Percentiles rank a stretch among this genome's conserved stretches.
Evolutionary conservation across 139 green algal species (phyloP).

Genomic region (Micractinium sp.): DNA sequence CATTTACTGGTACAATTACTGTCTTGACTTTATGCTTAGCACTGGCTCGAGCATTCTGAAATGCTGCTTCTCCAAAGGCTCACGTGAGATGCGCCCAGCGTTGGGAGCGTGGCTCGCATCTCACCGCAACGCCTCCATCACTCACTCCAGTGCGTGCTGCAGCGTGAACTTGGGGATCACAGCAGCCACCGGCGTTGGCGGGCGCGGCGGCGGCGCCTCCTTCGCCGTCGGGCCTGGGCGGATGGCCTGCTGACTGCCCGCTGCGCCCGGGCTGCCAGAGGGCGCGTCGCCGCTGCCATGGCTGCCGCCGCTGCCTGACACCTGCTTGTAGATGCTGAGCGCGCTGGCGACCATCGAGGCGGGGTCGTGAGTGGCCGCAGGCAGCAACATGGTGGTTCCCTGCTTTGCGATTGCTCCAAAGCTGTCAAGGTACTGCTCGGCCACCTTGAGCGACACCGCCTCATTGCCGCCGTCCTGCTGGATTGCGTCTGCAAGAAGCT

Average conservation of each 20-base stretch:
- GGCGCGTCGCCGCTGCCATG: neutral
- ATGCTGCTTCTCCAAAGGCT: neutral
- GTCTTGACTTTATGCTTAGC: neutral
- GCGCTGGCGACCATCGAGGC: constrained; percentile 80
- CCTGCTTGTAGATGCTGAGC: constrained; percentile 36
- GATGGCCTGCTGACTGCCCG: neutral
- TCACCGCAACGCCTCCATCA: too few relatives aligned
- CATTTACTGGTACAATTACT: too few relatives aligned
- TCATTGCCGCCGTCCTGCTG: constrained; percentile 61
- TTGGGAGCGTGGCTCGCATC: neutral
- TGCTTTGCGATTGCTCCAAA: constrained; percentile 91
- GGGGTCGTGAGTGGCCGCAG: constrained; percentile 69
- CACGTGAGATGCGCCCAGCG: too few relatives aligned
- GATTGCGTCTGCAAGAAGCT: constrained; percentile 68
- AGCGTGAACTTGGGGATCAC: neutral
- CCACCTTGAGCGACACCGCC: constrained; percentile 73
- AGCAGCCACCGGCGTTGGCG: neutral
- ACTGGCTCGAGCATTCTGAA: neutral
- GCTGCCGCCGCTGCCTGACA: neutral
- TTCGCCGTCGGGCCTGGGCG: neutral
- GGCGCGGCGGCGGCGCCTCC: neutral
- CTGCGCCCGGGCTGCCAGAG: neutral
- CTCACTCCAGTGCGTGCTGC: constrained; percentile 19
- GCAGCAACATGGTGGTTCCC: constrained; percentile 91
- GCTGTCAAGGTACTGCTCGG: constrained; percentile 77